phyloP scores from a whole-genome alignment of 208 protist species.

The Trypanosoma vivax region DNA sequence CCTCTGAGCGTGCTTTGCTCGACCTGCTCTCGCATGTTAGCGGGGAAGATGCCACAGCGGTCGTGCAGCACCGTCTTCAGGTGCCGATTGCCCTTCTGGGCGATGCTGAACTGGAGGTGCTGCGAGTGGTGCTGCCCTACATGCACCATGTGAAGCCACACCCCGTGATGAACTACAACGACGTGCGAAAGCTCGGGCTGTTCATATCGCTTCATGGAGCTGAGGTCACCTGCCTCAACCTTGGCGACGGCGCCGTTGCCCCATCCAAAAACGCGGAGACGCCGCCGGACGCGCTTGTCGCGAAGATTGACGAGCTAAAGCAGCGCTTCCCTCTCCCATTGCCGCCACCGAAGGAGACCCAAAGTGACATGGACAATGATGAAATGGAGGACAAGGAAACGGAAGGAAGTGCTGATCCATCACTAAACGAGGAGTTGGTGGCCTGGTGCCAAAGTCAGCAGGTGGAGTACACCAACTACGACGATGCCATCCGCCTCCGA shows the following conservation, averaged over 20 bases:
- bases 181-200: constrained; percentile 36
- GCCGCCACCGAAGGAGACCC: constrained; percentile 11
- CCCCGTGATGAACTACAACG: constrained; percentile 49
- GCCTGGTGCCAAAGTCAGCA: constrained; percentile 42
- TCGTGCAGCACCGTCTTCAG: constrained; percentile 20
- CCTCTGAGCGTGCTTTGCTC: constrained; percentile 1
- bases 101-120: constrained; percentile 21
- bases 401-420: constrained; percentile 21
- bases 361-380: constrained; percentile 9
- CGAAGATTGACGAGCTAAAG: constrained; percentile 42
- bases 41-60: constrained; percentile 14
- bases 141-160: constrained; percentile 51
- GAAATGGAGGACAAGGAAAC: constrained; percentile 27
- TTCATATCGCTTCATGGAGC: constrained; percentile 27
- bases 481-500: constrained; percentile 39
- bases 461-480: constrained; percentile 55
- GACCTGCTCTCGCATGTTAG: constrained; percentile 10
- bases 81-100: constrained; percentile 46
- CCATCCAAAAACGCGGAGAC: constrained; percentile 24
- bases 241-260: constrained; percentile 30
- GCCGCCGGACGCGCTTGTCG: constrained; percentile 30
- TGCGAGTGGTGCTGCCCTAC: constrained; percentile 28
- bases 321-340: constrained; percentile 56
- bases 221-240: constrained; percentile 21
- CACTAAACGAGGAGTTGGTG: constrained; percentile 57